Percentiles rank a stretch among this genome's conserved stretches.
These are phyloP conservation scores for Amphibolis antarctica DNA, from an alignment of 106 monocot species.

Conservation along the genomic window DNA sequence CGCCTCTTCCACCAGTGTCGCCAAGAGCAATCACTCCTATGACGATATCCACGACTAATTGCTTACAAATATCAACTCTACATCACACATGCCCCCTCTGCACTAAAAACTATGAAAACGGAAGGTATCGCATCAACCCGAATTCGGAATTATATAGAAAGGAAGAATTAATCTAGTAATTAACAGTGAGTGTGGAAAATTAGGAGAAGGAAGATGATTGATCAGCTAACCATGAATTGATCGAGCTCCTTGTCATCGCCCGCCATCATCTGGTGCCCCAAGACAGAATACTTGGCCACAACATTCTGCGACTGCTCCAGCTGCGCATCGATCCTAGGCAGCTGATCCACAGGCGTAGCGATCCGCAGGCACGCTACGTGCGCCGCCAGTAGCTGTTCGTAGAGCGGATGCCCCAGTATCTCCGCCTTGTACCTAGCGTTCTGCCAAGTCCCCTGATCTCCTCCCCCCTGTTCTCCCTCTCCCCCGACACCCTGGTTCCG, in stretches of 20 bases:
- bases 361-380: constrained; percentile 81
- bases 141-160: too few relatives aligned
- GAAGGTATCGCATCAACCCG: too few relatives aligned
- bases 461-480: constrained; percentile 12
- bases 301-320: constrained; percentile 57
- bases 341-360: constrained; percentile 89
- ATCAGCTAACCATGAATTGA: constrained; percentile 65
- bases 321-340: constrained; percentile 84
- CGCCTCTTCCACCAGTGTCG: too few relatives aligned
- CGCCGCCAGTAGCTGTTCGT: constrained; percentile 85
- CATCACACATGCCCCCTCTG: too few relatives aligned
- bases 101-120: too few relatives aligned
- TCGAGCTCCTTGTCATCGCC: constrained; percentile 77
- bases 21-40: too few relatives aligned
- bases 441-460: constrained; percentile 40
- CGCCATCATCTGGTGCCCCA: constrained; percentile 12
- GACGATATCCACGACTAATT: too few relatives aligned
- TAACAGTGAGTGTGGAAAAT: background rate
- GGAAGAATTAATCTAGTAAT: too few relatives aligned
- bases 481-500: constrained; percentile 1
- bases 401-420: constrained; percentile 71
- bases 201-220: background rate
- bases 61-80: too few relatives aligned
- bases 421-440: constrained; percentile 66
- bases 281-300: constrained; percentile 45